Percentiles rank a stretch among this genome's conserved stretches.
These are phyloP conservation scores for Penicillium flavigenum DNA, from an alignment of 495 filamentous ascomycete genomes.

Conservation along the genomic window DNA sequence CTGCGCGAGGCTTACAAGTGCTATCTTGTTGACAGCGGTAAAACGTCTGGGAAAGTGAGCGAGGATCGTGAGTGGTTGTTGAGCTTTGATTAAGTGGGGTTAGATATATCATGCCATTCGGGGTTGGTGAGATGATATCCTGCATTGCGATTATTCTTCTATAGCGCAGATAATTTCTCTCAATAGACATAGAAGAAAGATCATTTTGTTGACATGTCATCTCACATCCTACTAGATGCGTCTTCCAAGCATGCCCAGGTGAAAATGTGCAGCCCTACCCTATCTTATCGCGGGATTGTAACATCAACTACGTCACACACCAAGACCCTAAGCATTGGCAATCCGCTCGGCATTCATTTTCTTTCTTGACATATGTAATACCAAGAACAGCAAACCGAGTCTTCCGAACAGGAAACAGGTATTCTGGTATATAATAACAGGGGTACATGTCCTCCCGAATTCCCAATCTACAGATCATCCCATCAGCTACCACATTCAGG, in stretches of 20 bases:
- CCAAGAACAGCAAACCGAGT: too few species aligned
- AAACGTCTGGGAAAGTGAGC: constrained; percentile 24
- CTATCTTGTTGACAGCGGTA: constrained; percentile 47
- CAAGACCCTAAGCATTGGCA: too few species aligned
- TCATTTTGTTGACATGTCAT: background rate
- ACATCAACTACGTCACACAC: too few species aligned
- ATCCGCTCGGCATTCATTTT: too few species aligned
- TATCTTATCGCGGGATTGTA: background rate
- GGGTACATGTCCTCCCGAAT: background rate
- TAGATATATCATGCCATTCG: background rate
- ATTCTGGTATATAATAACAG: background rate
- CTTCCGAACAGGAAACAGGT: background rate
- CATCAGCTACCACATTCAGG: background rate
- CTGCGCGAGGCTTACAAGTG: constrained; percentile 62
- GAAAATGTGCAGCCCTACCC: background rate
- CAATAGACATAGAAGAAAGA: background rate
- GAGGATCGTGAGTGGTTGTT: constrained; percentile 40
- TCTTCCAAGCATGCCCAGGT: background rate
- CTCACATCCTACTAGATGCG: background rate
- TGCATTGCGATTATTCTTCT: constrained; percentile 2
- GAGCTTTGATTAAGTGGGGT: constrained; percentile 26
- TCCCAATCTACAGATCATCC: background rate
- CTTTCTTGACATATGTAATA: too few species aligned
- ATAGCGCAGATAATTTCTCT: background rate
- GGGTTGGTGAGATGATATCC: constrained; percentile 3